A percentile compares a stretch with the other conserved stretches of the same genome.
These are phyloP conservation scores for Picochlorum sp. DNA, from an alignment of 139 green algal genomes.

Conservation along the genomic window DNA sequence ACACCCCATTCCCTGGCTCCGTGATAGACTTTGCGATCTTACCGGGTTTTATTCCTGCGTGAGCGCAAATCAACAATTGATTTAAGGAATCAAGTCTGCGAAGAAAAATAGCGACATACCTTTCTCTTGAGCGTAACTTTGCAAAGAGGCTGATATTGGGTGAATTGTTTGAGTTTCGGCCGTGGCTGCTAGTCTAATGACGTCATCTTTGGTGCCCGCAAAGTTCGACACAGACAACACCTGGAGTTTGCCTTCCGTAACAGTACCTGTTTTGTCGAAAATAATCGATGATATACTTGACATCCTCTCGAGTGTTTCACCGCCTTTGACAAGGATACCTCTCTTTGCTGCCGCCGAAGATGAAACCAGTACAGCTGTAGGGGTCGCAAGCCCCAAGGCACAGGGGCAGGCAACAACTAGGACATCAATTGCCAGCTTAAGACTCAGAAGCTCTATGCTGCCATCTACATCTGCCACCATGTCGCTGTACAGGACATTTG, in stretches of 20 bases:
- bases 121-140: constrained; percentile 34
- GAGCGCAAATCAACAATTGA: neutral
- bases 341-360: constrained; percentile 47
- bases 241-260: constrained; percentile 58
- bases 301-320: constrained; percentile 81
- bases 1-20: constrained; percentile 51
- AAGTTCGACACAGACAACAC: constrained; percentile 15
- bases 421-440: constrained; percentile 85
- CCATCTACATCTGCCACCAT: constrained; percentile 29
- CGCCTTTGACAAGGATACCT: constrained; percentile 80
- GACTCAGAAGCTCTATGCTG: constrained; percentile 47
- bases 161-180: constrained; percentile 69
- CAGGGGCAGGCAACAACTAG: constrained; percentile 95
- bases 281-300: constrained; percentile 63
- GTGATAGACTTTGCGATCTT: constrained; percentile 30
- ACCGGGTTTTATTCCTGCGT: constrained; percentile 25
- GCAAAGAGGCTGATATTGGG: constrained; percentile 73
- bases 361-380: constrained; percentile 88
- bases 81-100: neutral
- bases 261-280: constrained; percentile 97
- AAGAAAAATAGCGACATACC: constrained; percentile 8
- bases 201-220: constrained; percentile 17
- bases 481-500: constrained; percentile 20
- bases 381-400: constrained; percentile 91
- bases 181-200: constrained; percentile 66